Percentiles rank a stretch among this genome's conserved stretches.
phyloP scores from a whole-genome alignment of 192 early-diverging fungal species.

The Entophlyctis luteolus region DNA sequence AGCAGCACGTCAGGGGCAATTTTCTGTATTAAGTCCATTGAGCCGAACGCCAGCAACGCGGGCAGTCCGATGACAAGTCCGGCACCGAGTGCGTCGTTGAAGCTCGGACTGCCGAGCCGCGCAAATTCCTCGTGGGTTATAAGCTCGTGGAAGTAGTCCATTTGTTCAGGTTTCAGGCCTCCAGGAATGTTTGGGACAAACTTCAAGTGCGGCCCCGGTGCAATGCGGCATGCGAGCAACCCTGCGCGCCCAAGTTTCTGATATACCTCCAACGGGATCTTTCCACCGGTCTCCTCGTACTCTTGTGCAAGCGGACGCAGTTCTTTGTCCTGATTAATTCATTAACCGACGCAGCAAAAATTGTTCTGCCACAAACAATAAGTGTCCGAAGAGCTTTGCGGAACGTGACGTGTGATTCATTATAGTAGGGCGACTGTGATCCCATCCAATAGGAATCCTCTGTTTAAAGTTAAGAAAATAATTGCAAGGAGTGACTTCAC shows the following conservation, averaged over 20 bases:
- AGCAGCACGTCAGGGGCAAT: constrained; percentile 37
- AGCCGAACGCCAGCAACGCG: constrained; percentile 42
- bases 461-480: too few species aligned
- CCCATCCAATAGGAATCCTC: constrained; percentile 15
- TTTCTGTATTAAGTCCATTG: constrained; percentile 37
- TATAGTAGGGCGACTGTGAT: constrained; percentile 40
- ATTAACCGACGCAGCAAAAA: too few species aligned
- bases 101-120: constrained; percentile 36
- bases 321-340: constrained; percentile 5
- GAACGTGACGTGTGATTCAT: constrained; percentile 38
- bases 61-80: constrained; percentile 44
- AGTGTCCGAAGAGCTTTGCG: constrained; percentile 39
- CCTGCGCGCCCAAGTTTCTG: constrained; percentile 43
- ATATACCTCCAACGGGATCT: constrained; percentile 25
- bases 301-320: constrained; percentile 15
- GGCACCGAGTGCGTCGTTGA: constrained; percentile 22
- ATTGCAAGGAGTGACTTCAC: too few species aligned
- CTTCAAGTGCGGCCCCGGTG: constrained; percentile 47
- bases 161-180: constrained; percentile 52
- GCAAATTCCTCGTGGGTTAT: constrained; percentile 44
- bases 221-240: constrained; percentile 41
- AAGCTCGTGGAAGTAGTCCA: constrained; percentile 51
- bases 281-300: constrained; percentile 15
- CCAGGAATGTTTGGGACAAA: constrained; percentile 31
- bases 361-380: constrained; percentile 22